Base-by-base conservation (phyloP, 2,329 filamentous ascomycete genomes). In the Sporothrix mexicana region DNA sequence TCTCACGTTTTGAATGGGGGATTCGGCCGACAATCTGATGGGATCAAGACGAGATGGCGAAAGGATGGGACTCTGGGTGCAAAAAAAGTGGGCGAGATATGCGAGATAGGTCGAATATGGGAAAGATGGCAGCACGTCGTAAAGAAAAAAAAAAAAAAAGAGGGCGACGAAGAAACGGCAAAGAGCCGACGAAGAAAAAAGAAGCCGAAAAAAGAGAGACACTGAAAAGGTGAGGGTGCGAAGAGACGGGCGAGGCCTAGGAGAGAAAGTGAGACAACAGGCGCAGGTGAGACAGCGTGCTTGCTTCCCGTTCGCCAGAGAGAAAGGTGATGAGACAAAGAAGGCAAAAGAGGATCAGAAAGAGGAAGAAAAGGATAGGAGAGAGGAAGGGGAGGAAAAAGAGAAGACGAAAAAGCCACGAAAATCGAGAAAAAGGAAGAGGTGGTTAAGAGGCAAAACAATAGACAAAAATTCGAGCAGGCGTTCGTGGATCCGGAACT, bases 261-360 rank as follows among this genome's bases (percentile, higher is more conserved):
- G 47, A 66, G 30, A 43, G 51, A 43, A 53, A 49, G 36, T 68
- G 70, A 69, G 53, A 72, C 72, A 68, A 61, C 20, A 45, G 66
- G 61, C 57, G 69, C 51, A 68, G 62, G 72, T 72, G 69, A 72
- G 72, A 73, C 68, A 73, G 61, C 25, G 47, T 20, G 49, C 47
- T 36, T 72, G 64, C 45, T 30, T 55, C 64, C 55, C 64, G 69
- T 71, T 71, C 57, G 69, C 45, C 68, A 61, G 72, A 62, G 23
- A 43, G 43, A 51, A 45, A 25, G n/a, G 23, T n/a, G 36, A 47
- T 23, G 57, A 23, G 36, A 55, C 10, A 41, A 55, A 67, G 10
- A 64, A 53, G 61, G 20, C 23, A 15, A 45, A 25, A 62, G 49
- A 71, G 25, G 23, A 45, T 45, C 30, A 68, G 30, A 45, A 51